Conservation (phyloP, 2,329 filamentous ascomycete species). For the Helotiales sp. region DNA sequence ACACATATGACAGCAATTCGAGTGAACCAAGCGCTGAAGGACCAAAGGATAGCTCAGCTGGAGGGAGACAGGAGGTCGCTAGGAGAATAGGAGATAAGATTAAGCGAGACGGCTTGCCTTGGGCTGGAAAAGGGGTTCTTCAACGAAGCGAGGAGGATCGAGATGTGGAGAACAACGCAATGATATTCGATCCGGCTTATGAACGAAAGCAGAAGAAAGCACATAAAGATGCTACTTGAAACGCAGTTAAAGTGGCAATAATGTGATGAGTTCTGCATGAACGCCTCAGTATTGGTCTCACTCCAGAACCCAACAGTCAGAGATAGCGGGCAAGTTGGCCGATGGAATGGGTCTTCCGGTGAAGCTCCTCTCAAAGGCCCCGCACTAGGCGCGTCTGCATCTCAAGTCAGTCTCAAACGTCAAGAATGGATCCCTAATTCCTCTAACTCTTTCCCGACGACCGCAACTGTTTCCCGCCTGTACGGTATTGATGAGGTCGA, state of each 20-base stretch:
- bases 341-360: not conserved
- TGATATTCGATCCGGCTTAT: not conserved
- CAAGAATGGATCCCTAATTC: slow-evolving; percentile 7
- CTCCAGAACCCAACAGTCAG: not conserved
- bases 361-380: slow-evolving; percentile 3
- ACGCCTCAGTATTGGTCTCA: not conserved
- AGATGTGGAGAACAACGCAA: not conserved
- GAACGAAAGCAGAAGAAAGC: not conserved
- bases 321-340: slow-evolving; percentile 12
- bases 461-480: slow-evolving; percentile 1
- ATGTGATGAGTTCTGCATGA: not conserved
- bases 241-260: not conserved
- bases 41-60: not conserved
- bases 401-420: not conserved
- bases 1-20: not conserved
- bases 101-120: not conserved
- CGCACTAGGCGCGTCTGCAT: slow-evolving; percentile 5
- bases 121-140: not conserved
- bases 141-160: not conserved
- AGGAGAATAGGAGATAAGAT: not conserved
- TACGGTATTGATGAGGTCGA: slow-evolving; percentile 2
- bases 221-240: not conserved
- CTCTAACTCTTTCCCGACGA: slow-evolving; percentile 1
- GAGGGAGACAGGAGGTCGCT: not conserved
- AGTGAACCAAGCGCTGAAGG: not conserved